Evolutionary conservation across 1,139 yeast species (phyloP), one percentile per base, ranked within the genome.

Genomic region (Petasospora rhodanensis): DNA sequence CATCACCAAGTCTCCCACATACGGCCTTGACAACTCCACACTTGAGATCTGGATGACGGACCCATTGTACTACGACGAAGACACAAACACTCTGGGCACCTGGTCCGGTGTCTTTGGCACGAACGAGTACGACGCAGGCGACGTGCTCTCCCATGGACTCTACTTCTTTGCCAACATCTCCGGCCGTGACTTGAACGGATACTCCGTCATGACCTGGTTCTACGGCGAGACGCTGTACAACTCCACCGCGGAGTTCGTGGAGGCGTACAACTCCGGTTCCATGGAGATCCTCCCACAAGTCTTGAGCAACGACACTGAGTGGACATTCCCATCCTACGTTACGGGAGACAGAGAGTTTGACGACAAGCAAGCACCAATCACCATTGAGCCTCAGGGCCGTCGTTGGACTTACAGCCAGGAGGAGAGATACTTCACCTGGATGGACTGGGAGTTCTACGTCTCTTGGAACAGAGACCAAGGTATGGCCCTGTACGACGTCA

Each of bases 351-450:
- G 52, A 35, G 47, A 45, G 3, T 31, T 45, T 4, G 54, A 49
- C 28, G 46, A 49, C 5, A 46, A 45, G 24, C 28, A 37, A 7
- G 41, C 51, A 3, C 54, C 53, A 31, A 32, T 42, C 15, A 6
- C 26, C 4, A 24, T 47, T 24, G 53, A 49, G 28, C 50, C 51
- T 21, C 39, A 47, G 22, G 54, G 54, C 20, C 42, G 52, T 25
- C 44, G 53, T 31, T 49, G 53, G 54, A 34, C 31, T n/a, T 43
- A 27, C 37, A 38, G 33, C 17, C 52, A 47, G 33, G 17, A 26
- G 4, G 50, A 50, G 15, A 42, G 52, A 38, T 50, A 49, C 35
- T 50, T 50, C 41, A 40, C 46, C 8, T 49, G 54, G 54, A 46
- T 50, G 52, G 53, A 48, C 28, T 50, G 54, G 54, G 47, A 44